Conservation (phyloP, 768 basidiomycete genomes). For the Flagelloscypha sp. region DNA sequence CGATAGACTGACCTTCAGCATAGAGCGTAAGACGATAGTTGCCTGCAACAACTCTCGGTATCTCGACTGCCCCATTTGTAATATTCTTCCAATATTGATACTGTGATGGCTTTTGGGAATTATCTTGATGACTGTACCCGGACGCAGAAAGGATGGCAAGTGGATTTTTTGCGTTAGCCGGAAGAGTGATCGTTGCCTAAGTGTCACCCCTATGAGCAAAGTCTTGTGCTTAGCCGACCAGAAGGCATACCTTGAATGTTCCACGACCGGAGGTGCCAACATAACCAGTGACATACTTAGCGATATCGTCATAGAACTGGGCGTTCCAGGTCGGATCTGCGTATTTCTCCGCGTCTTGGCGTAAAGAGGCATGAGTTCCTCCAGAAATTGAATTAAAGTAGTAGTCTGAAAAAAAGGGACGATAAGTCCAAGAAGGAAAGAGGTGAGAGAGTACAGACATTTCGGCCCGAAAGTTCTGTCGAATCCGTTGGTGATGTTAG, state of each 20-base stretch:
- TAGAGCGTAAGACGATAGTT: constrained; percentile 19
- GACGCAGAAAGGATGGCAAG: too few species aligned
- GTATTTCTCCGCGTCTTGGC: constrained; percentile 17
- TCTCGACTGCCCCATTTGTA: constrained; percentile 9
- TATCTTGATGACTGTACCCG: constrained; percentile 18
- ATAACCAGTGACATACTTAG: constrained; percentile 16
- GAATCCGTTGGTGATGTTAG: constrained; percentile 20
- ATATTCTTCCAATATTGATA: constrained; percentile 20
- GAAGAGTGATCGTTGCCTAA: too few species aligned
- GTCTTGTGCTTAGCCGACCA: constrained; percentile 11
- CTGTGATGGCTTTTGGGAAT: constrained; percentile 12
- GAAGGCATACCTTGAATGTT: constrained; percentile 10
- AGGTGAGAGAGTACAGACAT: too few species aligned
- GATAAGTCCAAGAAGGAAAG: too few species aligned
- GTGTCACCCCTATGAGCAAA: constrained; percentile 14
- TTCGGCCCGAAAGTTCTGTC: constrained; percentile 22
- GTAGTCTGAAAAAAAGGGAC: neutral
- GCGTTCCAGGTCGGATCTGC: constrained; percentile 19
- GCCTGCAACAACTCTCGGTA: constrained; percentile 18
- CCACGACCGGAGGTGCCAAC: constrained; percentile 13
- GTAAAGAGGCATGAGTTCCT: constrained; percentile 13
- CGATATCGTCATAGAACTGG: constrained; percentile 20
- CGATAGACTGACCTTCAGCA: constrained; percentile 7
- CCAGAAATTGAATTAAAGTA: constrained; percentile 1
- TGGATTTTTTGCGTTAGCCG: too few species aligned